Conservation (phyloP, 192 early-diverging fungal genomes). For the Coemansia sp. region DNA sequence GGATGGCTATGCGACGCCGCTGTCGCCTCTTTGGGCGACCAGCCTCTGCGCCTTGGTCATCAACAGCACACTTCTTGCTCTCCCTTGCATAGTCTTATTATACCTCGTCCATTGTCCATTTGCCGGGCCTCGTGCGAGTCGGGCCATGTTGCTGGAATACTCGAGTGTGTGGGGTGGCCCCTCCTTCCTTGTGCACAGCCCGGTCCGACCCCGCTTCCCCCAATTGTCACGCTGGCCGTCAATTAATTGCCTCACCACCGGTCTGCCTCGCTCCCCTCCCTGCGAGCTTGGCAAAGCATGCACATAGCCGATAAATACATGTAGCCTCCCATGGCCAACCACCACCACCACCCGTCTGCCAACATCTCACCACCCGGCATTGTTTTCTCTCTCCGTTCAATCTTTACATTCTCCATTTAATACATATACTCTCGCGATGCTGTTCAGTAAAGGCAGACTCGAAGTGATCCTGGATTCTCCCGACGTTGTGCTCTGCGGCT, state of each 20-base stretch:
- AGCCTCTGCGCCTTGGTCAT: too few species aligned
- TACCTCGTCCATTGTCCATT: neutral
- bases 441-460: slow-evolving; percentile 31
- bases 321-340: neutral
- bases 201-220: neutral
- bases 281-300: neutral
- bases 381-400: too few species aligned
- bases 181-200: neutral
- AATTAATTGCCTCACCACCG: neutral
- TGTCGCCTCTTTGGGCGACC: too few species aligned
- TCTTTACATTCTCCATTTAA: neutral
- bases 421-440: too few species aligned
- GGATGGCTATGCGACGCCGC: too few species aligned
- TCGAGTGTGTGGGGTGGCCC: too few species aligned
- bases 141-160: too few species aligned
- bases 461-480: slow-evolving; percentile 31
- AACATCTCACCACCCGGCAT: too few species aligned
- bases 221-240: neutral
- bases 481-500: slow-evolving; percentile 32
- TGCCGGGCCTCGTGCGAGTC: too few species aligned
- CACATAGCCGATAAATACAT: neutral
- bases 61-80: too few species aligned
- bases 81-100: neutral
- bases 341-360: too few species aligned
- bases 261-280: neutral